Base-by-base conservation (phyloP, 208 protist genomes). In the Trichomonas vaginalis region DNA sequence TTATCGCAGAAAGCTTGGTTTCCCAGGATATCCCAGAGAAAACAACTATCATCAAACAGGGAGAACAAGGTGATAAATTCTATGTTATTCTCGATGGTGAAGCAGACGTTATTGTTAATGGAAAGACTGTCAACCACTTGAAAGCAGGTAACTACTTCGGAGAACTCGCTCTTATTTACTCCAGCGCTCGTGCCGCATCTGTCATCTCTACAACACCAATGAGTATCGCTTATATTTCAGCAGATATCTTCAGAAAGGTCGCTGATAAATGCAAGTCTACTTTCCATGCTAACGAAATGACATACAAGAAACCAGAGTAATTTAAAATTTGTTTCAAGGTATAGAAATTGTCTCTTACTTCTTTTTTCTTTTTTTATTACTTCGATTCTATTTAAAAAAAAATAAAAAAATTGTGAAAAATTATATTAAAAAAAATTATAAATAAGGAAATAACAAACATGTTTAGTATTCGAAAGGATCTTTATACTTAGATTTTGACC, bases 31-130 rank as follows among this genome's bases (percentile, higher is more conserved):
- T 45, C 4, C 1, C 15, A 39, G 14, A 17, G 10, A 45, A 92
- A n/a, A 45, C 17, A 92, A 45, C 45, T 27, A 92, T 92, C 17
- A 45, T 92, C 12, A 48, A 51, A 39, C 97, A 98, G 95, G 97
- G 97, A 40, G 97, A 98, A 0, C 15, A 47, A 46, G 97, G 97
- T n/a, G 96, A 98, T 86, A 45, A 96, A n/a, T 98, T 98, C 80
- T 97, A 96, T 90, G 95, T 97, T 39, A 96, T 97, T 37, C 39
- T 96, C 27, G 14, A 35, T 45, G 97, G 97, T 27, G 45, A 96
- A 35, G 80, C 88, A 23, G 61, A 87, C 21, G 95, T 97, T 35
- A 8, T 51, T 35, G 95, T 47, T n/a, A 95, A 96, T 27, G 49
- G 37, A 15, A 14, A 48, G 79, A 32, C 6, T 0, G 48, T 37